These are phyloP conservation scores for Sugiyamaella novakii DNA, from an alignment of 1,139 yeast species.

Conservation along the genomic window DNA sequence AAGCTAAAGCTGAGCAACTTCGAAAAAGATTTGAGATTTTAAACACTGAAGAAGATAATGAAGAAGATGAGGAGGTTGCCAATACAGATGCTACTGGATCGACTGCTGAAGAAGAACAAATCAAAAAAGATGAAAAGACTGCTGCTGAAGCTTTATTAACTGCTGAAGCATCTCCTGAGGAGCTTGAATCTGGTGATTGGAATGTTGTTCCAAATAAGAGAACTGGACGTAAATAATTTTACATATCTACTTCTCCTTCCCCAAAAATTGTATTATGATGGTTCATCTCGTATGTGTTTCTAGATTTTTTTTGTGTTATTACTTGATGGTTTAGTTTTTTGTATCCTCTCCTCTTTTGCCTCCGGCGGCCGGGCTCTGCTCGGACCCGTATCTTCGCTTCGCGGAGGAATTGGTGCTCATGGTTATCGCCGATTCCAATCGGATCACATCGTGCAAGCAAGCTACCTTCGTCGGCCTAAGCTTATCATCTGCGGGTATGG, in stretches of 20 bases:
- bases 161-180: slow-evolving; percentile 45
- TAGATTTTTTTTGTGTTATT: slow-evolving; percentile 7
- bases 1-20: slow-evolving; percentile 28
- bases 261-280: slow-evolving; percentile 6
- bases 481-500: slow-evolving; percentile 5
- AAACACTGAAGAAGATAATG: slow-evolving; percentile 66
- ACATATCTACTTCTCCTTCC: neutral
- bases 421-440: too few relatives aligned
- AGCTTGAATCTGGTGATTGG: slow-evolving; percentile 60
- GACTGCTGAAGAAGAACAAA: slow-evolving; percentile 24
- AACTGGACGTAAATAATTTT: slow-evolving; percentile 21
- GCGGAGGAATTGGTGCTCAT: neutral
- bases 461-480: too few relatives aligned
- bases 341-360: neutral
- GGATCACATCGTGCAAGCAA: too few relatives aligned
- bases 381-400: slow-evolving; percentile 5
- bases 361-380: slow-evolving; percentile 8
- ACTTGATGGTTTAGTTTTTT: neutral
- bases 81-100: slow-evolving; percentile 26
- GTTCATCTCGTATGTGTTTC: slow-evolving; percentile 5
- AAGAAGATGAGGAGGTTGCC: slow-evolving; percentile 44
- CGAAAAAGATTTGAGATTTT: slow-evolving; percentile 58
- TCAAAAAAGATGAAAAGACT: slow-evolving; percentile 34
- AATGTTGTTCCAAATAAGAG: slow-evolving; percentile 50
- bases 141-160: slow-evolving; percentile 46